Evolutionary conservation across 2,329 filamentous ascomycete species (phyloP), one percentile per base, ranked within the genome.

Genomic region (Epichloe baconii): DNA sequence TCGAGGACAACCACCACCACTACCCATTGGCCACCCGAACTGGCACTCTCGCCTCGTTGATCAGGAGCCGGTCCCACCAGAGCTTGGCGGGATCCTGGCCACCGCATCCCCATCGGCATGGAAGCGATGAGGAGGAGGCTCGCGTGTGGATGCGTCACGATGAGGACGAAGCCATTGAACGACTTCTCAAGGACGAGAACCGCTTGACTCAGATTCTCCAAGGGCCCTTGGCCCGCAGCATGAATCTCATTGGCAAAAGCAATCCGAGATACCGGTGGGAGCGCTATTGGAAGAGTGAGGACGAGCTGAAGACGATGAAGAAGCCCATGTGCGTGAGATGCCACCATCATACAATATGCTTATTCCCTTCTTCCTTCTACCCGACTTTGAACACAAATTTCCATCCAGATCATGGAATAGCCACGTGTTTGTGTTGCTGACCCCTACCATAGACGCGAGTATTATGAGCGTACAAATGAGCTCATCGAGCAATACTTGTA

Each of bases 401-500:
- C 7, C 7, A 17, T 41, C 38, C n/a, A 41, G 5, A 41, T 41
- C 38, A 11, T n/a, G 38, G 38, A 41, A 17, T 41, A 10, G n/a
- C 8, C n/a, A 19, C 17, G 38, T 3, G n/a, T 17, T 10, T 41
- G n/a, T 41, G 38, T 41, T 17, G 14, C 38, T 41, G 11, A 41
- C 38, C 38, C 17, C 38, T 14, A 19, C 6, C n/a, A 10, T 19
- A 10, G 80, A 54, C 85, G 89, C 45, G 64, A 83, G 61, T 96
- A 95, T 70, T 95, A 97, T 63, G 84, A 94, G 71, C 81, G 87
- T 43, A 91, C 83, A 63, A 97, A 97, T 68, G 82, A 83, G 58
- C 74, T 96, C 43, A 82, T 97, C 53, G 86, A 93, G 65, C 86
- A 95, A 64, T 97, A 96, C 65, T 75, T 94, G 56, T 96, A 94